Conservation (phyloP, 2,329 filamentous ascomycete genomes). For the Leptoxyphium fumago region DNA sequence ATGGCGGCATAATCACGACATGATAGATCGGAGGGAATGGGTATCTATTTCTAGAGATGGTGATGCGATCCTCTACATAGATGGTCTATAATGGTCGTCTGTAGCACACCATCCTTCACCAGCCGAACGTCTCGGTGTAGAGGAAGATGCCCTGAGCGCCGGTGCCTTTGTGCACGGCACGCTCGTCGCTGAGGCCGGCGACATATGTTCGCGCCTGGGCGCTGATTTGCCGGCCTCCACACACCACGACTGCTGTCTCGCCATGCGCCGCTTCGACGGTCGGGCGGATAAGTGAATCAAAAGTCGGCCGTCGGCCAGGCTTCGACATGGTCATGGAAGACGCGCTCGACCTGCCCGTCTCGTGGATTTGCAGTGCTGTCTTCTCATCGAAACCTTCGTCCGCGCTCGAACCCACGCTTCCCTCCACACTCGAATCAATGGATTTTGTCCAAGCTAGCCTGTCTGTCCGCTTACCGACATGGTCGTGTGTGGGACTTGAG, state of each 20-base stretch:
- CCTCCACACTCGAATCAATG: constrained; percentile 10
- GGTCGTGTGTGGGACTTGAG: neutral
- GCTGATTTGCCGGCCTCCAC: constrained; percentile 42
- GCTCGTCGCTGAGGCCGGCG: constrained; percentile 45
- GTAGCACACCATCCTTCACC: constrained; percentile 1
- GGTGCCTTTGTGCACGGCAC: constrained; percentile 52
- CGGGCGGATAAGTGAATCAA: constrained; percentile 37
- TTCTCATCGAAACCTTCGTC: constrained; percentile 9
- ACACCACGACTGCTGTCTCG: constrained; percentile 49
- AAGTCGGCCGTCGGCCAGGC: constrained; percentile 36
- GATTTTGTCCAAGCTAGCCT: neutral
- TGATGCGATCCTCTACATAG: too few relatives aligned
- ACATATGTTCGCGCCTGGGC: constrained; percentile 41
- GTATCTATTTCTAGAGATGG: too few relatives aligned
- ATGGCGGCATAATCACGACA: constrained; percentile 21
- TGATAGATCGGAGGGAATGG: too few relatives aligned
- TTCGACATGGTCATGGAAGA: constrained; percentile 20
- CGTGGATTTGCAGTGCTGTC: constrained; percentile 4
- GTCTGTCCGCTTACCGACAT: neutral
- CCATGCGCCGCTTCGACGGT: constrained; percentile 44
- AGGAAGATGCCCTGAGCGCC: constrained; percentile 50
- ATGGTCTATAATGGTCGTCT: too few relatives aligned
- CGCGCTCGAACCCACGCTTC: constrained; percentile 22
- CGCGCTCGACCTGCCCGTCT: constrained; percentile 1
- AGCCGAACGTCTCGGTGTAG: constrained; percentile 44